Percentiles rank a stretch among this genome's conserved stretches.
Conservation (phyloP, 2,329 filamentous ascomycete species). For the Penicillium occitanis region DNA sequence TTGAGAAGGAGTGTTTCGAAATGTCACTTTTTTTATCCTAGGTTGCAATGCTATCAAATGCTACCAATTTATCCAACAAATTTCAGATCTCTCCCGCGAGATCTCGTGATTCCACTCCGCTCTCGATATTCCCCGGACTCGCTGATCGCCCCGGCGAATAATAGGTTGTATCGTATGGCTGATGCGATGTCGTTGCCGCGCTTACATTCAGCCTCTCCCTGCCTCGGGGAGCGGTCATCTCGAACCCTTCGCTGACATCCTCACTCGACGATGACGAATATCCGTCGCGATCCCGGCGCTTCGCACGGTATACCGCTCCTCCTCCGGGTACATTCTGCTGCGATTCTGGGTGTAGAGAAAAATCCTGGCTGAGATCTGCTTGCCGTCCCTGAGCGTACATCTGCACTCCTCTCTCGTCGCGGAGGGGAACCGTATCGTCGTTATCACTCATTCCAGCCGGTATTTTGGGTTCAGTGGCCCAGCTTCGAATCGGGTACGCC, state of each 20-base stretch:
- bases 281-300: slow-evolving; percentile 33
- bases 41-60: not conserved
- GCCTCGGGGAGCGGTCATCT: slow-evolving; percentile 34
- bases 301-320: slow-evolving; percentile 30
- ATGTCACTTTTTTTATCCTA: not conserved
- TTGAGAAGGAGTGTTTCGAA: not conserved
- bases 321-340: slow-evolving; percentile 20
- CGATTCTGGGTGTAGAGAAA: slow-evolving; percentile 23
- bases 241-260: slow-evolving; percentile 36
- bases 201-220: not conserved
- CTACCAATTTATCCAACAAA: not conserved
- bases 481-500: slow-evolving; percentile 58
- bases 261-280: slow-evolving; percentile 40
- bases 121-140: slow-evolving; percentile 5
- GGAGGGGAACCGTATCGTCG: slow-evolving; percentile 30
- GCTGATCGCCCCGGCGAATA: not conserved
- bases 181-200: not conserved
- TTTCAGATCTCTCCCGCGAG: not conserved
- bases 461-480: slow-evolving; percentile 50
- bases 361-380: slow-evolving; percentile 4
- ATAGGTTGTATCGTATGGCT: slow-evolving; percentile 20
- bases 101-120: not conserved
- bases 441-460: slow-evolving; percentile 27
- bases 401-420: slow-evolving; percentile 34
- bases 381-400: slow-evolving; percentile 20